Conservation (phyloP, 2,329 filamentous ascomycete species). For the Calonectria ilicicola region DNA sequence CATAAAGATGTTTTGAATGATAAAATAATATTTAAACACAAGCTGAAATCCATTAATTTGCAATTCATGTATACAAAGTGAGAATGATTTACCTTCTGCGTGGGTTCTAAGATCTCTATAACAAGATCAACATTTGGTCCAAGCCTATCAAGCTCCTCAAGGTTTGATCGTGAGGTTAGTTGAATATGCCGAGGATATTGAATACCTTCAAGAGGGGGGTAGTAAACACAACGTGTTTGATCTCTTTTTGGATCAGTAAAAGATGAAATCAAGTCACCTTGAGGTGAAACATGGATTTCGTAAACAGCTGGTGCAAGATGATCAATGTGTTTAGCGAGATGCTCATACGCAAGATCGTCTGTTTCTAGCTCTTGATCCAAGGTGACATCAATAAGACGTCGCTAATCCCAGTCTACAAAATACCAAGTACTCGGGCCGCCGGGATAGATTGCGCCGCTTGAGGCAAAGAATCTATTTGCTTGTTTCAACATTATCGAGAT, state of each 20-base stretch:
- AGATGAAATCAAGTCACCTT: conserved; percentile 35
- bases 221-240: conserved; percentile 36
- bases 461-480: not conserved
- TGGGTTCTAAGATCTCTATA: not conserved
- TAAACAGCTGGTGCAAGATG: not conserved
- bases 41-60: not conserved
- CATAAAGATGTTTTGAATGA: not conserved
- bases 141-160: conserved; percentile 45
- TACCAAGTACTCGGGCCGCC: not conserved
- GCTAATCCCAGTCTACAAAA: not conserved
- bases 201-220: conserved; percentile 35
- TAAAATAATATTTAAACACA: not conserved
- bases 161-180: conserved; percentile 32
- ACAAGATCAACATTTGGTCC: conserved; percentile 43
- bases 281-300: conserved; percentile 25
- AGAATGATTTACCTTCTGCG: not conserved
- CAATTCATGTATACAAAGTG: not conserved
- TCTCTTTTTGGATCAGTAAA: conserved; percentile 43
- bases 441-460: not conserved
- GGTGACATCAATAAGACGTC: not conserved
- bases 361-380: not conserved
- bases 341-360: not conserved
- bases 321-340: not conserved
- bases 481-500: not conserved
- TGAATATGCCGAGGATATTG: conserved; percentile 28